phyloP scores from a whole-genome alignment of 495 filamentous ascomycete genomes.

The Penicillium turbatum region DNA sequence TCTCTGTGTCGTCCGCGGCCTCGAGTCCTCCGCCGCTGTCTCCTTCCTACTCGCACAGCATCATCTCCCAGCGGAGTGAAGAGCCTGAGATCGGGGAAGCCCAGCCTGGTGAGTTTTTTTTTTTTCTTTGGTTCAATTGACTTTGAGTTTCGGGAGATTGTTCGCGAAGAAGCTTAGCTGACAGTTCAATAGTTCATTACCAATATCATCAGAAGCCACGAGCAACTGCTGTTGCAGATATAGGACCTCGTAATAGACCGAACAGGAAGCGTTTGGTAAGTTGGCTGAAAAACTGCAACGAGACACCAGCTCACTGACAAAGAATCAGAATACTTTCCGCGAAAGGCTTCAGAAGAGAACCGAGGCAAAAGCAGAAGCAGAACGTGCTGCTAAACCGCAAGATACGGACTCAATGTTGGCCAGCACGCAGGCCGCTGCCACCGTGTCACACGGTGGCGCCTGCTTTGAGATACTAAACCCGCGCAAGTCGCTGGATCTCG shows the following conservation, averaged over 20 bases:
- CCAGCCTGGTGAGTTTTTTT: conserved; percentile 20
- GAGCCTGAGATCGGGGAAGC: conserved; percentile 30
- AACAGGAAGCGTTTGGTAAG: conserved; percentile 33
- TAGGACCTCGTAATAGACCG: conserved; percentile 19
- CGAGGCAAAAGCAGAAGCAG: conserved; percentile 16
- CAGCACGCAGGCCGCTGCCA: conserved; percentile 26
- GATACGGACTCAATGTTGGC: conserved; percentile 33
- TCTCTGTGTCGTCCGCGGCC: conserved; percentile 30
- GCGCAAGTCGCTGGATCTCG: conserved; percentile 37
- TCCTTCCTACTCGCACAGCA: conserved; percentile 41
- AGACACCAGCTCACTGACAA: conserved; percentile 5
- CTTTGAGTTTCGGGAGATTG: too few species aligned
- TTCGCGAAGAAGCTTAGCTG: conserved; percentile 7
- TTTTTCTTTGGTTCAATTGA: background rate
- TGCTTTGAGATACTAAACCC: conserved; percentile 47
- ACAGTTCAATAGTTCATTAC: conserved; percentile 15
- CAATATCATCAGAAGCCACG: conserved; percentile 17
- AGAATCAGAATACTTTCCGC: conserved; percentile 40
- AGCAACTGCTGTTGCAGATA: conserved; percentile 25
- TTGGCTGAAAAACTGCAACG: conserved; percentile 18
- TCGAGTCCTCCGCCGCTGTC: conserved; percentile 44
- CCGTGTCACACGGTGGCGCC: conserved; percentile 39
- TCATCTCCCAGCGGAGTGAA: conserved; percentile 32
- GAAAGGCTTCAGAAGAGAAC: conserved; percentile 29
- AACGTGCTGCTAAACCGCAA: conserved; percentile 14